Base-by-base conservation (phyloP, 2,329 filamentous ascomycete species). In the Fusarium anguioides region DNA sequence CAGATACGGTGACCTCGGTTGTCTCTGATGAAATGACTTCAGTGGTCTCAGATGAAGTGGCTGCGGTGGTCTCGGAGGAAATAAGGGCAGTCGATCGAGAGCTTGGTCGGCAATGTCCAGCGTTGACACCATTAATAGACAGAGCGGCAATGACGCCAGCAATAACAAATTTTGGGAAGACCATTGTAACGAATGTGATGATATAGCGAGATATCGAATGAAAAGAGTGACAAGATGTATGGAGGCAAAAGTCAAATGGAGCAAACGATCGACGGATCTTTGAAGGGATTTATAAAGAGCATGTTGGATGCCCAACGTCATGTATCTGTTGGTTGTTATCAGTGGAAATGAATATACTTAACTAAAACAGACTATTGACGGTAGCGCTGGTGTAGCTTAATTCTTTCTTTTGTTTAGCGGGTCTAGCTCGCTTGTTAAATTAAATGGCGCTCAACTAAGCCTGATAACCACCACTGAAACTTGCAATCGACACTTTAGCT, bases 81-180 rank as follows among this genome's bases (percentile, higher is more conserved):
- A 12, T 12, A 29, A 29, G 11, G 4, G 27, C 27, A 29, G 27
- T 29, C 2, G 27, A 4, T 12, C 14, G 9, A 29, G 27, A 12
- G 27, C 40, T 46, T 23, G 41, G 53, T 6, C 58, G 58, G 14
- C 58, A 61, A 2, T 24, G 42, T 5, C 53, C 53, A 5, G 58
- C 58, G 27, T 41, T 51, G 1, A 59, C 53, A 8, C 20, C 39
- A 0, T n/a, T 29, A 17, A 61, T 24, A 2, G 46, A 41, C 20
- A 52, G 35, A 11, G 48, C n/a, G 29, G 42, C n/a, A 37, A 61
- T 31, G 5, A 48, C 35, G 53, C 46, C 53, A 6, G 27, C 27
- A n/a, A n/a, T n/a, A 11, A 49, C 10, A 2, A 58, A 26, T 9
- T 37, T 52, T 11, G 35, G 37, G 9, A 55, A 42, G 8, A 61